Percentiles rank a stretch among this genome's conserved stretches.
Evolutionary conservation across 2,329 filamentous ascomycete genomes (phyloP).

Genomic region (Corynespora cassiicola): DNA sequence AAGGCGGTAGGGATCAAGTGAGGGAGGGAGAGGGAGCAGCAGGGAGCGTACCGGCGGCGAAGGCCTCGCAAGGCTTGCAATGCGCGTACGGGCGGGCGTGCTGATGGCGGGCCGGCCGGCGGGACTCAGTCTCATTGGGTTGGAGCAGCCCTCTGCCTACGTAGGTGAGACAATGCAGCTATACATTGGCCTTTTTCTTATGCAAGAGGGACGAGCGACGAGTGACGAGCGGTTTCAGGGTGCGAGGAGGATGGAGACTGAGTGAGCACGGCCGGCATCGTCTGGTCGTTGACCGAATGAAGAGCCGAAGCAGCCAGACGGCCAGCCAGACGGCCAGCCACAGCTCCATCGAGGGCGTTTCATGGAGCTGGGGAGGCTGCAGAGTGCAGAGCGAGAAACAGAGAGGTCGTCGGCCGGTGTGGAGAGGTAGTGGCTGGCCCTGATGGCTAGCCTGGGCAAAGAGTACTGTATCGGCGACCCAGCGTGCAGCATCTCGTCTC

Average conservation of each 20-base stretch:
- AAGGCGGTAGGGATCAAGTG: conserved; percentile 44
- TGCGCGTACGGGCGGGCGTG: conserved; percentile 4
- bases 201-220: neutral
- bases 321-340: conserved; percentile 1
- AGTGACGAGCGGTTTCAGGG: conserved; percentile 3
- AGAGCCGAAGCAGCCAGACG: conserved; percentile 1
- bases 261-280: too few relatives aligned
- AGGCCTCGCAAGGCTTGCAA: conserved; percentile 1
- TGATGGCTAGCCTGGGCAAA: too few relatives aligned
- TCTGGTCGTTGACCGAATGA: neutral
- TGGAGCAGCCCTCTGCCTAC: conserved; percentile 1
- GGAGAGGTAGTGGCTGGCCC: too few relatives aligned
- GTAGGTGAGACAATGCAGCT: conserved; percentile 12
- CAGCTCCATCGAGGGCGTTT: conserved; percentile 1
- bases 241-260: too few relatives aligned
- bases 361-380: conserved; percentile 1
- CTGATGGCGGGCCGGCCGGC: conserved; percentile 11
- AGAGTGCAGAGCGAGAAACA: too few relatives aligned
- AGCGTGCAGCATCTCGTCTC: too few relatives aligned
- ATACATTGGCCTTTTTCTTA: conserved; percentile 5
- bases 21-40: conserved; percentile 4
- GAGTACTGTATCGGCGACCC: too few relatives aligned
- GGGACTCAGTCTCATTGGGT: conserved; percentile 3
- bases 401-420: too few relatives aligned
- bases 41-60: conserved; percentile 6